These are phyloP conservation scores for Guillardia theta DNA, from an alignment of 78 protist genomes.

Conservation along the genomic window DNA sequence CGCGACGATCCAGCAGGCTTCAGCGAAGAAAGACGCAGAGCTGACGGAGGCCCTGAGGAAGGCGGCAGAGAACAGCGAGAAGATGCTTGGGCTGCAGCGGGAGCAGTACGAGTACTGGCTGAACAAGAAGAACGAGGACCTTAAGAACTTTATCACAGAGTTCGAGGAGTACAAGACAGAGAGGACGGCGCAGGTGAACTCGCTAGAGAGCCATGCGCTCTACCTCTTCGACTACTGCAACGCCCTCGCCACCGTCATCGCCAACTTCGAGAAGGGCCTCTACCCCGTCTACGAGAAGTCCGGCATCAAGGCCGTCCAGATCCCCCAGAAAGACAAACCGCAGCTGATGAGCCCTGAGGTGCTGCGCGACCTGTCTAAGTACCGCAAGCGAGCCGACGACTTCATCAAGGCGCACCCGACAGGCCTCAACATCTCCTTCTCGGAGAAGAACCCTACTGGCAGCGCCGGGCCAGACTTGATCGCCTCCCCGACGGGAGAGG, in stretches of 20 bases:
- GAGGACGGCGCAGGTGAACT: not conserved
- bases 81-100: not conserved
- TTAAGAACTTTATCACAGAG: not conserved
- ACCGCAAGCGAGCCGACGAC: constrained; percentile 31
- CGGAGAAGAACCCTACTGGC: not conserved
- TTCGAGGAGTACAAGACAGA: not conserved
- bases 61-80: not conserved
- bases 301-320: constrained; percentile 7
- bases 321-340: not conserved
- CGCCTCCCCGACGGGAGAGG: not conserved
- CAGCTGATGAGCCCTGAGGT: not conserved
- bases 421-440: not conserved
- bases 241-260: not conserved
- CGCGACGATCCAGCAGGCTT: not conserved
- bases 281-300: constrained; percentile 42
- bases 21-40: not conserved
- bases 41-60: not conserved
- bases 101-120: constrained; percentile 31
- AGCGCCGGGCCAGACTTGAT: not conserved
- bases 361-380: not conserved
- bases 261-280: constrained; percentile 29
- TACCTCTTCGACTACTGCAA: constrained; percentile 34
- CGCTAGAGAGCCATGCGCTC: not conserved
- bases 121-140: not conserved
- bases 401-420: not conserved